Conservation (phyloP, 345 rosid species). For the Tarenaya hassleriana region DNA sequence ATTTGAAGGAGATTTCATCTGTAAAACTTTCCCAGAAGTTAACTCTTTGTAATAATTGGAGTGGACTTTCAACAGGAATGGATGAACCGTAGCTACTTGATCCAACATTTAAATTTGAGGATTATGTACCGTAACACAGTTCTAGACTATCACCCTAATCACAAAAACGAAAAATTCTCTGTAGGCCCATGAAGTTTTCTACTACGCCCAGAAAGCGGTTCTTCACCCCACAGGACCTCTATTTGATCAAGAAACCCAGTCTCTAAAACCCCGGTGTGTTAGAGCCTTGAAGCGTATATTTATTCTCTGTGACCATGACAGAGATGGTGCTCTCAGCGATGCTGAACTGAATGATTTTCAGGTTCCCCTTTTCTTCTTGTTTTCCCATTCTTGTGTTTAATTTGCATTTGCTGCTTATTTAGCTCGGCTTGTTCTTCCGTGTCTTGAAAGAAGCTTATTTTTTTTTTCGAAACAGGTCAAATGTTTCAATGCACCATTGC, state of each 20-base stretch:
- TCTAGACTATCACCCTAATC: constrained; percentile 13
- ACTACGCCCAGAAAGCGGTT: constrained; percentile 95
- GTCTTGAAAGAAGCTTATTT: neutral
- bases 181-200: constrained; percentile 96
- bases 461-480: constrained; percentile 56
- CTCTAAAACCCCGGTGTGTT: constrained; percentile 86
- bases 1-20: constrained; percentile 1
- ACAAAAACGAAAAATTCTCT: constrained; percentile 1
- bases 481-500: constrained; percentile 93
- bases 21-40: neutral
- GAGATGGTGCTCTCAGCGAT: constrained; percentile 93
- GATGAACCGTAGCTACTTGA: constrained; percentile 8
- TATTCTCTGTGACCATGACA: constrained; percentile 91
- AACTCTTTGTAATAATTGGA: neutral
- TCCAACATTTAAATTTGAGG: constrained; percentile 2
- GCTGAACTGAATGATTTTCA: constrained; percentile 78
- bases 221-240: constrained; percentile 94
- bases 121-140: neutral
- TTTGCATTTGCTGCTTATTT: constrained; percentile 4
- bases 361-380: constrained; percentile 18
- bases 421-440: neutral
- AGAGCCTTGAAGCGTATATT: constrained; percentile 95
- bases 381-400: constrained; percentile 10
- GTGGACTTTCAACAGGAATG: constrained; percentile 9
- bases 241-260: constrained; percentile 88